A percentile compares a stretch with the other conserved stretches of the same genome.
Conservation (phyloP, 345 rosid species). For the Citrus sinensis region DVS_A1.0 CM039168.1:2909501-2910000, state of each 20-base stretch:
- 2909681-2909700: constrained; percentile 15
- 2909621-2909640: background rate
- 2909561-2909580: constrained; percentile 83
- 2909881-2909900: constrained; percentile 17
- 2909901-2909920: background rate
- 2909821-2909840: background rate
- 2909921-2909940: background rate
- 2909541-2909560: constrained; percentile 71
- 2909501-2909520: constrained; percentile 70
- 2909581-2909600: constrained; percentile 90
- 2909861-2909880: constrained; percentile 9
- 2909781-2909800: constrained; percentile 18
- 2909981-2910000: background rate
- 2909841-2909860: constrained; percentile 13
- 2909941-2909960: background rate
- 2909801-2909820: background rate
- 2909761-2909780: background rate
- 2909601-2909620: constrained; percentile 46
- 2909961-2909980: background rate
- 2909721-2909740: background rate
- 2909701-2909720: background rate
- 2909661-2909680: constrained; percentile 11
- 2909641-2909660: constrained; percentile 10
- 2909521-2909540: constrained; percentile 84
- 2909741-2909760: too few species aligned